Conservation (phyloP, 176 grass and related monocot genomes). For the Eleusine coracana region DNA sequence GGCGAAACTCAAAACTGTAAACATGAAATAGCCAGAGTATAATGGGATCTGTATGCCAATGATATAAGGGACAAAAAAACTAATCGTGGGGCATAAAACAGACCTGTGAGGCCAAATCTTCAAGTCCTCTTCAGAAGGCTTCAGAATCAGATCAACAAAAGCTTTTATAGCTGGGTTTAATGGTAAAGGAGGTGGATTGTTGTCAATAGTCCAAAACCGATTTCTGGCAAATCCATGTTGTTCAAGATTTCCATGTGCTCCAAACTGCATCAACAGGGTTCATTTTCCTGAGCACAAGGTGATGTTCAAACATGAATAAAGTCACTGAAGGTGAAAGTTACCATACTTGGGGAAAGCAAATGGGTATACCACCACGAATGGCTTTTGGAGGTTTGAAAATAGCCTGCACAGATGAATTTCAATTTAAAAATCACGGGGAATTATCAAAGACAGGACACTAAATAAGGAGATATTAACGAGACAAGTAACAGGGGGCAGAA, state of each 20-base stretch:
- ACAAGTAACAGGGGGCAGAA: background rate
- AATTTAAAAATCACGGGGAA: slow-evolving; percentile 5
- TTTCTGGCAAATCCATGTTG: slow-evolving; percentile 90
- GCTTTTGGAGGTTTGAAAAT: slow-evolving; percentile 82
- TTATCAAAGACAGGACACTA: background rate
- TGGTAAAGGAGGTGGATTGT: slow-evolving; percentile 70
- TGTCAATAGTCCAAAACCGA: slow-evolving; percentile 69
- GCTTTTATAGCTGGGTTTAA: slow-evolving; percentile 59
- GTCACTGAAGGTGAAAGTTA: slow-evolving; percentile 30
- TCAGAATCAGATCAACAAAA: slow-evolving; percentile 84
- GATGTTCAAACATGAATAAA: slow-evolving; percentile 16
- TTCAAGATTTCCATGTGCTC: slow-evolving; percentile 81
- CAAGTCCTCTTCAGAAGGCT: slow-evolving; percentile 72
- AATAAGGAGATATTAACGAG: background rate
- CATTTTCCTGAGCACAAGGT: background rate
- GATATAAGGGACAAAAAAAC: background rate
- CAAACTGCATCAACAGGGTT: slow-evolving; percentile 68
- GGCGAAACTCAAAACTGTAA: slow-evolving; percentile 64
- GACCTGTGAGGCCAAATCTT: slow-evolving; percentile 92
- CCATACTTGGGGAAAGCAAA: slow-evolving; percentile 98
- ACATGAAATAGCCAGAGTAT: slow-evolving; percentile 17
- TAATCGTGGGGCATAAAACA: background rate
- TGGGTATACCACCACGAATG: slow-evolving; percentile 87
- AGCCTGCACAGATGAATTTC: slow-evolving; percentile 56
- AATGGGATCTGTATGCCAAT: slow-evolving; percentile 22